Percentiles rank a stretch among this genome's conserved stretches.
Conservation (phyloP, 2,329 filamentous ascomycete species). For the Botrytis porri region DNA sequence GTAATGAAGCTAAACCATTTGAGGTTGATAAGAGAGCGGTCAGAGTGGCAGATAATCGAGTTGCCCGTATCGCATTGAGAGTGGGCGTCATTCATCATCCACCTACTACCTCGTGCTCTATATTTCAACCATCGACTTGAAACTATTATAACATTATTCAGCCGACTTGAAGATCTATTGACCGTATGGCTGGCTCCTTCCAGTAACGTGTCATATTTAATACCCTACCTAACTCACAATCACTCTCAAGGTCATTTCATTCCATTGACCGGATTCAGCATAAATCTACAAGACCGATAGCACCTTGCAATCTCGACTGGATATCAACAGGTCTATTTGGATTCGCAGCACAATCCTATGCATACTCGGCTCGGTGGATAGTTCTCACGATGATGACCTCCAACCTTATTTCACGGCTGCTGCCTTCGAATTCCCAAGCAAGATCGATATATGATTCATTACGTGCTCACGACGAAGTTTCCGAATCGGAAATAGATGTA, state of each 20-base stretch:
- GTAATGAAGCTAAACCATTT: not conserved
- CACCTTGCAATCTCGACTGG: constrained; percentile 9
- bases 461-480: constrained; percentile 35
- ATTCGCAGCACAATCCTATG: not conserved
- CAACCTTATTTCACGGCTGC: constrained; percentile 37
- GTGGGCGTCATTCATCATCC: constrained; percentile 7
- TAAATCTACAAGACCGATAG: constrained; percentile 26
- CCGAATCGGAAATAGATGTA: constrained; percentile 37
- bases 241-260: constrained; percentile 23
- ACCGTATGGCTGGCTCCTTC: not conserved
- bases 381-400: constrained; percentile 36
- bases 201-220: constrained; percentile 13
- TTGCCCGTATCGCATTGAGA: not conserved
- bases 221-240: not conserved
- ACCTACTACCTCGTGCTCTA: constrained; percentile 15
- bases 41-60: constrained; percentile 4
- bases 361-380: not conserved
- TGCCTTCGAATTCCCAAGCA: constrained; percentile 35
- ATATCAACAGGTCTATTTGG: not conserved
- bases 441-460: constrained; percentile 41
- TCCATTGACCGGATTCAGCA: constrained; percentile 22
- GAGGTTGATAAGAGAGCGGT: constrained; percentile 19
- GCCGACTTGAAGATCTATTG: constrained; percentile 6
- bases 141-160: constrained; percentile 13
- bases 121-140: constrained; percentile 1